Evolutionary conservation across 2,329 filamentous ascomycete species (phyloP).

Genomic region (Fusarium sp.): DNA sequence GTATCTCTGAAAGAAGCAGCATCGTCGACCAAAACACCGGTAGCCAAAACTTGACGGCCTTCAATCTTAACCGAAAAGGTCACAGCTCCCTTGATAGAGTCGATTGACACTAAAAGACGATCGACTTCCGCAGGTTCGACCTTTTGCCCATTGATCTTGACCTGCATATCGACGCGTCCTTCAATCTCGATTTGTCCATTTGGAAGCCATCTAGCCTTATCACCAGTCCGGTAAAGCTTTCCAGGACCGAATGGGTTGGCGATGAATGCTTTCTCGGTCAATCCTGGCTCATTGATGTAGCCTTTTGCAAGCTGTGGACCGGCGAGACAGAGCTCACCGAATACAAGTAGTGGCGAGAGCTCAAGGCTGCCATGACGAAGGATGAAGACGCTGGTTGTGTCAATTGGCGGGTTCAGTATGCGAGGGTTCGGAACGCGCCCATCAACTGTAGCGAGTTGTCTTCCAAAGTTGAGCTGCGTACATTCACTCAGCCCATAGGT

Average conservation of each 20-base stretch:
- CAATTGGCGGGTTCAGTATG: not conserved
- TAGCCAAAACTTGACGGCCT: not conserved
- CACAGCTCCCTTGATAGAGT: not conserved
- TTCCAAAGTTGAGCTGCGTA: slow-evolving; percentile 34
- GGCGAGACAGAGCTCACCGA: slow-evolving; percentile 37
- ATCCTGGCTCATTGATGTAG: slow-evolving; percentile 28
- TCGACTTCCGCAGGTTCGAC: slow-evolving; percentile 28
- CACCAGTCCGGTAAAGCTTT: slow-evolving; percentile 37
- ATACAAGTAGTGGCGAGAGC: slow-evolving; percentile 14
- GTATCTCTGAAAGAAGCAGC: not conserved
- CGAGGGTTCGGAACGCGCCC: slow-evolving; percentile 1
- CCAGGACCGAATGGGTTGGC: slow-evolving; percentile 26
- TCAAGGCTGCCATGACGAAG: slow-evolving; percentile 2
- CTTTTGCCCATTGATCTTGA: slow-evolving; percentile 42
- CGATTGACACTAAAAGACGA: not conserved
- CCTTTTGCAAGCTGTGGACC: slow-evolving; percentile 34
- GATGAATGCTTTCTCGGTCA: slow-evolving; percentile 20
- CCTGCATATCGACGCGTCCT: slow-evolving; percentile 41
- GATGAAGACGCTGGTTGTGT: slow-evolving; percentile 21
- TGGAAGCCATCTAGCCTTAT: slow-evolving; percentile 27
- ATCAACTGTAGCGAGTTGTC: not conserved
- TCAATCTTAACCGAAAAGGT: slow-evolving; percentile 15
- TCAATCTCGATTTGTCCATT: slow-evolving; percentile 35
- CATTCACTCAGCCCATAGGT: slow-evolving; percentile 40
- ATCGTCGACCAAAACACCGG: not conserved